A percentile compares a stretch with the other conserved stretches of the same genome.
Evolutionary conservation across 2,329 filamentous ascomycete genomes (phyloP).

Genomic region (Fusarium foetens): DNA sequence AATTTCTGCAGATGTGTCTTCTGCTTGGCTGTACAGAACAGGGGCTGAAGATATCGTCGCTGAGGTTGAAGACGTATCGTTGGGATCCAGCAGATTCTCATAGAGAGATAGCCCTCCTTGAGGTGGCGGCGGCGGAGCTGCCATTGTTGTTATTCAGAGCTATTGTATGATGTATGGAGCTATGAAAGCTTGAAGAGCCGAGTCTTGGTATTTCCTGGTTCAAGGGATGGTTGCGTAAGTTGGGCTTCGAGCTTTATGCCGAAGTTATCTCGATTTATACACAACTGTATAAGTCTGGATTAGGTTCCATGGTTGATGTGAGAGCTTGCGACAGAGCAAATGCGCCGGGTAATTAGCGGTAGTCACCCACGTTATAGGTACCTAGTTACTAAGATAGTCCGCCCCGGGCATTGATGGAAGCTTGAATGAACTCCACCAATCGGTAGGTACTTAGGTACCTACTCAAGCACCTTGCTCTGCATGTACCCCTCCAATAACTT

Average conservation of each 20-base stretch:
- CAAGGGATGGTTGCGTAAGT: neutral
- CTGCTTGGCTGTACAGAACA: slow-evolving; percentile 72
- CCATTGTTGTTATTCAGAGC: slow-evolving; percentile 31
- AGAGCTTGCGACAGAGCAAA: neutral
- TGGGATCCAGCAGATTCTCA: slow-evolving; percentile 80
- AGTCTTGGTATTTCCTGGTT: neutral
- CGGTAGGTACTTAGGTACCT: neutral
- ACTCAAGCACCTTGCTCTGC: slow-evolving; percentile 11
- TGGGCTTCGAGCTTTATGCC: neutral
- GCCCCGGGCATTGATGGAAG: neutral
- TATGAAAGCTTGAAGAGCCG: neutral
- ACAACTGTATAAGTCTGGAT: neutral
- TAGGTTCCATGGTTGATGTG: neutral
- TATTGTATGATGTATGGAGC: neutral
- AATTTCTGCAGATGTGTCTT: slow-evolving; percentile 56
- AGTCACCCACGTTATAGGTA: neutral
- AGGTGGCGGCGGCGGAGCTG: slow-evolving; percentile 49
- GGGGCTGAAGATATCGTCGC: slow-evolving; percentile 82
- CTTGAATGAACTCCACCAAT: neutral
- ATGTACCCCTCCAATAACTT: slow-evolving; percentile 48
- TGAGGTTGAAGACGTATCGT: slow-evolving; percentile 55
- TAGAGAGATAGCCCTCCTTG: slow-evolving; percentile 77
- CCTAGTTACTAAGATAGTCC: neutral
- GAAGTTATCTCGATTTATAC: neutral
- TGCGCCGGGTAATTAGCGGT: slow-evolving; percentile 48